Base-by-base conservation (phyloP, 1,139 yeast genomes). In the Scheffersomyces insectosa region DNA sequence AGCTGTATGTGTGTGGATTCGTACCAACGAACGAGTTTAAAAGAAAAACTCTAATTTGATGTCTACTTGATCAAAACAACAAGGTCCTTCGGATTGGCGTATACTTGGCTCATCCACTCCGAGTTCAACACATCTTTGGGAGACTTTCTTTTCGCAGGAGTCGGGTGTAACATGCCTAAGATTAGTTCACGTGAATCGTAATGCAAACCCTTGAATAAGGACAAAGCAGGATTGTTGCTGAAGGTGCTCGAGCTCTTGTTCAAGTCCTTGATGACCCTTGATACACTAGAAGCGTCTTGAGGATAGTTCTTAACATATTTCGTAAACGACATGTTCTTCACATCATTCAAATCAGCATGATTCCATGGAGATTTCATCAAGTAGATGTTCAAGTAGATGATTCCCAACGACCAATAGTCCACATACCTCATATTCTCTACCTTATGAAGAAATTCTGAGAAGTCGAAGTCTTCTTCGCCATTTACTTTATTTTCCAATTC, bases 401-500 rank as follows among this genome's bases (percentile, higher is more conserved):
- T 66, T 0, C 81, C 83, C 40, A 80, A 56, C 3, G 81, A 65
- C 84, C 84, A 80, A 42, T 67, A 63, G 56, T 80, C 85, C 20
- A 72, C 52, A 14, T 50, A 25, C 56, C 42, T n/a, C 47, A 39
- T 4, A 49, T 43, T 30, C 45, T 48, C 50, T 33, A 32, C 46
- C 37, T 10, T 42, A 39, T n/a, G 37, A 8, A 43, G 40, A 9
- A 42, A 42, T 12, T 44, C 37, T 9, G 38, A 37, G 12, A 34
- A 40, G 16, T 41, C 41, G 28, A 46, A 44, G 25, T 8, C 25
- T 2, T 38, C 42, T 10, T 43, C 50, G 11, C 45, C 44, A 1
- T 38, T 38, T 9, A 55, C 39, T 9, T 46, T 43, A 2, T 39
- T 33, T 43, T 70, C 76, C 36, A 57, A 55, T 12, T 54, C 49